Base-by-base conservation (phyloP, 345 rosid species). In the Euphorbia lathyris region DNA sequence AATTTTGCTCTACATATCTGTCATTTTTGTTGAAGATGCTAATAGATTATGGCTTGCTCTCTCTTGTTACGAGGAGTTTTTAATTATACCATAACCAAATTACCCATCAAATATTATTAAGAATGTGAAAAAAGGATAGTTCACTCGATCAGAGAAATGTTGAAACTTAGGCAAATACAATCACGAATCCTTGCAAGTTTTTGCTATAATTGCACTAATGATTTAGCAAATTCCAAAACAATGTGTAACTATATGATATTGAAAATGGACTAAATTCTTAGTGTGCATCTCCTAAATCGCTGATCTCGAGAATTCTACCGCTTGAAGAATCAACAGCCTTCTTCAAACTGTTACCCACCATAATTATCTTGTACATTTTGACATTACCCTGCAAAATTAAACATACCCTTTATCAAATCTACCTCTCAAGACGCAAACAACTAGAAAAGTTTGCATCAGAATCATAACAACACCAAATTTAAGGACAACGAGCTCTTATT, bases 281-380 rank as follows among this genome's bases (percentile, higher is more conserved):
- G 94, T 74, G 36, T 67, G 91, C 76, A 71, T 88, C 97, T 52
- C 87, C 84, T 53, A 77, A 66, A 79, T 89, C 92, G 42, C 68
- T 86, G 64, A 91, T 81, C 67, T 82, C 86, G 38, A 75, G 58
- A 76, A 88, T 81, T 55, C 63, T 60, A 32, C 78, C 92, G 29
- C 72, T 86, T 20, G 94, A 86, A 12, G 87, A 79, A 76, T 83
- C 85, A 14, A 83, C 73, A 3, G 85, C 90, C 81, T 83, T 91
- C 79, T 89, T 93, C 68, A 91, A 76, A 10, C 92, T 71, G 64
- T 93, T 97, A 52, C 98, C 98, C 1, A 91, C 97, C 96, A 93
- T 88, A 34, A 93, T 76, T 57, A 93, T 86, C 69, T 92, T 89
- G 69, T 97, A 86, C 85, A 82, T 88, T 84, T 91, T 97, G 19